Conservation (phyloP, 768 basidiomycete genomes). For the Panaeolus cyanescens region DNA sequence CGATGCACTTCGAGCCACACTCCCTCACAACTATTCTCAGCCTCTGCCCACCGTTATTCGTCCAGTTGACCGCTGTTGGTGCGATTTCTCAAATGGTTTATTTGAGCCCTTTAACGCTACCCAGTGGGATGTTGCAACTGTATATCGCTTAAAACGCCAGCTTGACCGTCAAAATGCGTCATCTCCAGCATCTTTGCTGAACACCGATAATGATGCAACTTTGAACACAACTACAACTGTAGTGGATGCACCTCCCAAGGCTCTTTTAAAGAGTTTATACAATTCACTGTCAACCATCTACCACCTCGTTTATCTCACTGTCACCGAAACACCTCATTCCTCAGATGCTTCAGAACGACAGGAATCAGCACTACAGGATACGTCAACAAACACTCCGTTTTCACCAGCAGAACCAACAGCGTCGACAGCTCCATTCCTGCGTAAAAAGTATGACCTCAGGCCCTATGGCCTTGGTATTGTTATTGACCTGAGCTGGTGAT, state of each 20-base stretch:
- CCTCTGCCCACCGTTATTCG: constrained; percentile 60
- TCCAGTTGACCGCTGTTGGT: constrained; percentile 84
- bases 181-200: background rate
- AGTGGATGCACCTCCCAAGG: background rate
- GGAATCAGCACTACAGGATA: background rate
- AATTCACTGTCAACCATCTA: background rate
- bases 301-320: background rate
- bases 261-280: background rate
- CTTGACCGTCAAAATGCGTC: constrained; percentile 35
- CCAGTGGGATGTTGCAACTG: constrained; percentile 71
- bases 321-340: background rate
- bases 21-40: constrained; percentile 38
- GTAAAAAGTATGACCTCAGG: constrained; percentile 70
- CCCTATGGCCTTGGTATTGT: constrained; percentile 72
- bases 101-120: constrained; percentile 81
- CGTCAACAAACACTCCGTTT: background rate
- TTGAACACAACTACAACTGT: background rate
- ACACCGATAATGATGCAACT: background rate
- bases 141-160: constrained; percentile 46
- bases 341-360: background rate
- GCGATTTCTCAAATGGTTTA: constrained; percentile 68
- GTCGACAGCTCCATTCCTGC: constrained; percentile 25
- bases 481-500: constrained; percentile 73
- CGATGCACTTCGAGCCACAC: constrained; percentile 58
- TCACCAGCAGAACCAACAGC: background rate